Base-by-base conservation (phyloP, 148 eudicot species). In the Agrostemma githago region DNA sequence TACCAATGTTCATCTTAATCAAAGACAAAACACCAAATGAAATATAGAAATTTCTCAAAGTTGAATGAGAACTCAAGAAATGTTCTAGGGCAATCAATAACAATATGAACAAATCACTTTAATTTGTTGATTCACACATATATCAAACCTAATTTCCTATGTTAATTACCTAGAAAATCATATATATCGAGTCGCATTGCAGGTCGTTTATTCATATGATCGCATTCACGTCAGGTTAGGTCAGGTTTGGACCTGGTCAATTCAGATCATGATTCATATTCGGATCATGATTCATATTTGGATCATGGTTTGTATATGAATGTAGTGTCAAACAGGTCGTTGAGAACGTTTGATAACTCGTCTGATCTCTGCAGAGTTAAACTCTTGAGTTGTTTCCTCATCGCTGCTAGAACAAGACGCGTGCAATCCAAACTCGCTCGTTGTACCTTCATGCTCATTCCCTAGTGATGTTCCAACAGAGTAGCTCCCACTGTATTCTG, bases 351-450 rank as follows among this genome's bases (percentile, higher is more conserved):
- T 71, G 72, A 37, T 71, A 3, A 57, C 41, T 75, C 79, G 57
- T 56, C 48, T 60, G 54, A 71, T 69, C 85, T 83, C 89, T 82
- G 77, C 70, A 0, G 72, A 21, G 39, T 86, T 84, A 87, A 86
- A 82, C 72, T 88, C 97, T 48, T 77, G 73, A 37, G 87, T 83
- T 19, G 78, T 84, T 58, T 81, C 88, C 62, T 74, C 89, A 78
- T 87, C 88, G 37, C 81, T 82, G 62, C 90, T 85, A 19, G 96
- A 85, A 43, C 86, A 89, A 58, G 93, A 87, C 2, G 85, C 83
- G 68, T 89, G 71, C 68, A 86, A 54, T 46, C 96, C 98, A 57
- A 83, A 86, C 82, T 90, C 90, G 16, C 90, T 86, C 15, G 92
- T 89, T 0, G 88, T 82, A 39, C 81, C 86, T 66, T 89, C 85